phyloP scores from a whole-genome alignment of 78 protist species.

The Bigelowiella natans region DNA sequence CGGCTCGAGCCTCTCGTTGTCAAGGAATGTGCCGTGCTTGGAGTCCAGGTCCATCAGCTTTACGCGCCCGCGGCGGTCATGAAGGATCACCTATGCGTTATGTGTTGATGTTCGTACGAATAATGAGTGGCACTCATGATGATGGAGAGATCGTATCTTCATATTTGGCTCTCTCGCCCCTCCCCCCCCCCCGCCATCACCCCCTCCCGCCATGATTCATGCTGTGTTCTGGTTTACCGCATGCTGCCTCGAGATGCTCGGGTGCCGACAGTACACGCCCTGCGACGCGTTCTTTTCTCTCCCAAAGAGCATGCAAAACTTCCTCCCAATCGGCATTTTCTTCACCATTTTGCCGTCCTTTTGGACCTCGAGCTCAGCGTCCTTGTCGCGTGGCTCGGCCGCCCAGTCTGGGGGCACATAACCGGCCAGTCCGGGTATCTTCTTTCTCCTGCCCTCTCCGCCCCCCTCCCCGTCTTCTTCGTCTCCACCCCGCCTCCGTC shows the following conservation, averaged over 20 bases:
- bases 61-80: not conserved
- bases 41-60: not conserved
- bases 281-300: not conserved
- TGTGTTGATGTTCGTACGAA: too few species aligned
- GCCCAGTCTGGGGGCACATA: not conserved
- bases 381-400: not conserved
- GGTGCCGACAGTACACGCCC: not conserved
- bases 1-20: not conserved
- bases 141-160: too few species aligned
- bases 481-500: not conserved
- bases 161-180: too few species aligned
- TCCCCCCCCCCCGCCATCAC: too few species aligned
- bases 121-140: too few species aligned
- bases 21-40: not conserved
- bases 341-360: not conserved
- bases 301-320: not conserved
- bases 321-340: not conserved
- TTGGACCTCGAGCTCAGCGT: not conserved
- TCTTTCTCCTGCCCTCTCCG: not conserved
- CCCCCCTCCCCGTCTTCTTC: not conserved
- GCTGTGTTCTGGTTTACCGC: too few species aligned
- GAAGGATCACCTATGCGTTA: too few species aligned
- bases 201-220: too few species aligned
- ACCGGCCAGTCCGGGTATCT: not conserved
- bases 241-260: not conserved